Conservation (phyloP, 2,329 filamentous ascomycete genomes). For the Claviceps purpurea region DNA sequence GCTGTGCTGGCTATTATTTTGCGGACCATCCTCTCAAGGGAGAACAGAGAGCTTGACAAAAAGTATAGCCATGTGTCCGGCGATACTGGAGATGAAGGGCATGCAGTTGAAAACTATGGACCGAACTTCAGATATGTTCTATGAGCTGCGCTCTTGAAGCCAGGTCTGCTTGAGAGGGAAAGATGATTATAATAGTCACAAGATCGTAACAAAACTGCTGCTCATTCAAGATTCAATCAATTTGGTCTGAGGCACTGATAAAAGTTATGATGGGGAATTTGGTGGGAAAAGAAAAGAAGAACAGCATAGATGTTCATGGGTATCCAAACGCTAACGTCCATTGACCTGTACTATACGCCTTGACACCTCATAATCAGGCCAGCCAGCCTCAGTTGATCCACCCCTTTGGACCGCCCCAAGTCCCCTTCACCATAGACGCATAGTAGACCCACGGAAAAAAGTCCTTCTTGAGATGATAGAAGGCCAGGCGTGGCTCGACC, state of each 20-base stretch:
- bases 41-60: slow-evolving; percentile 7
- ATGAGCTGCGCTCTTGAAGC: background rate
- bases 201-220: too few relatives aligned
- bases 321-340: background rate
- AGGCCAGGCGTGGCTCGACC: slow-evolving; percentile 37
- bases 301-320: background rate
- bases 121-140: slow-evolving; percentile 5
- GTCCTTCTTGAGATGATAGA: slow-evolving; percentile 52
- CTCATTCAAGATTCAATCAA: too few relatives aligned
- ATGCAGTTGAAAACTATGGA: slow-evolving; percentile 6
- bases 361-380: background rate
- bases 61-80: background rate
- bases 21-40: background rate
- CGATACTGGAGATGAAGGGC: background rate
- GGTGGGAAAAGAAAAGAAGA: too few relatives aligned
- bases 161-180: background rate
- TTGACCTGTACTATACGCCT: background rate
- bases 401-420: slow-evolving; percentile 47
- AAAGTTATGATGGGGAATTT: too few relatives aligned
- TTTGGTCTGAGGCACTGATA: too few relatives aligned
- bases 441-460: slow-evolving; percentile 57
- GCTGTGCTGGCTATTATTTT: slow-evolving; percentile 7
- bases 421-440: slow-evolving; percentile 46
- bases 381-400: slow-evolving; percentile 17
- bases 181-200: background rate